Evolutionary conservation across 495 filamentous ascomycete species (phyloP), one percentile per base, ranked within the genome.

Genomic region (Podospora tetraspora): DNA sequence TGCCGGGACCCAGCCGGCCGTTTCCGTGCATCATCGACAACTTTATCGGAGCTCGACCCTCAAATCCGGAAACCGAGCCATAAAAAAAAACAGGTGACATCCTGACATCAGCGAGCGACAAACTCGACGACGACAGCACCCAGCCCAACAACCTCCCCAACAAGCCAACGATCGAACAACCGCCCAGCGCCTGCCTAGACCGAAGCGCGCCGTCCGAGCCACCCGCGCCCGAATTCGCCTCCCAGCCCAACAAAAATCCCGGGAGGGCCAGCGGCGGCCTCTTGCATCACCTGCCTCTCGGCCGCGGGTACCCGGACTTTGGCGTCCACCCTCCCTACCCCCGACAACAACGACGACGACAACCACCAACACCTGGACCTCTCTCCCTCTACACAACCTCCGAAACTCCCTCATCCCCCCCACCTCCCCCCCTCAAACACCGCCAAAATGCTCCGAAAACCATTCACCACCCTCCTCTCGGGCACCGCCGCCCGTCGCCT

Each of bases 91-190:
- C 56, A 61, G 43, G 9, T 24, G 10, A 62, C 52, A 7, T 16
- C 56, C 64, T 58, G 57, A 27, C 65, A 72, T 71, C 71, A 67
- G 63, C 69, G 27, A 61, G 57, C 57, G 21, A 64, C 37, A 52
- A n/a, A 6, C 43, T 52, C 43, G 16, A 52, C 43, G 8, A 34
- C 32, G 27, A 27, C 27, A 13, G 9, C 43, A n/a, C 43, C 43
- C 19, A 52, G 16, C 43, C 37, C 37, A 52, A 52, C 43, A 52
- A 52, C 12, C 5, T 5, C 7, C 27, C 27, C 6, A n/a, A 19
- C 43, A 52, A 52, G 0, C 19, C 43, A 52, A 5, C 43, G 43
- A 19, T 8, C 43, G 16, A 52, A 4, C n/a, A 16, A 52, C 16
- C 19, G 16, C 19, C 43, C 16, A 8, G 1, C 43, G 8, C 43